These are phyloP conservation scores for Taphrina flavorubra DNA, from an alignment of 1,139 yeast genomes.

Conservation along the genomic window DNA sequence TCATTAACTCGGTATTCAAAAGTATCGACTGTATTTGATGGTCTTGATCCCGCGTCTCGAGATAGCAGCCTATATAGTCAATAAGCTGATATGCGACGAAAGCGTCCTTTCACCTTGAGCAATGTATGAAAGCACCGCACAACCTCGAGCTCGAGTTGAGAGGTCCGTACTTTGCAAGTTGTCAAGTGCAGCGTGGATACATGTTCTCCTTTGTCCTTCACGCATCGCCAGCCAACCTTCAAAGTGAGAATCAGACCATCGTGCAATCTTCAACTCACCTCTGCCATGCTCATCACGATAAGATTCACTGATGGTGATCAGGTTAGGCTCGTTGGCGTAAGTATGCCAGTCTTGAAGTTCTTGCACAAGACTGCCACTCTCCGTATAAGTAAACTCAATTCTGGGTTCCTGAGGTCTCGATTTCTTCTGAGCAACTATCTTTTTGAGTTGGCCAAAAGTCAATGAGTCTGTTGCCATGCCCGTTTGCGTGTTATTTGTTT, in stretches of 20 bases:
- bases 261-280: not conserved
- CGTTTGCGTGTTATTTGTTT: not conserved
- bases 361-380: constrained; percentile 46
- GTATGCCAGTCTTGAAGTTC: constrained; percentile 54
- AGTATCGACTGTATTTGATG: constrained; percentile 55
- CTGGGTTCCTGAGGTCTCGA: constrained; percentile 44
- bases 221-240: constrained; percentile 16
- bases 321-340: constrained; percentile 47
- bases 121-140: constrained; percentile 52
- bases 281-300: constrained; percentile 7
- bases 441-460: constrained; percentile 31
- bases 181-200: constrained; percentile 8
- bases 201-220: not conserved
- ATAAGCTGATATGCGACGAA: not conserved
- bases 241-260: not conserved
- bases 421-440: constrained; percentile 1
- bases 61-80: constrained; percentile 42
- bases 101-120: constrained; percentile 45
- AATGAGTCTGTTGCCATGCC: constrained; percentile 31
- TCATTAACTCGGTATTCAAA: constrained; percentile 49
- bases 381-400: constrained; percentile 49
- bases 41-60: constrained; percentile 52
- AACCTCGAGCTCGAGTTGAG: constrained; percentile 45
- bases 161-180: constrained; percentile 18
- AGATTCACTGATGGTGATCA: not conserved